phyloP scores from a whole-genome alignment of 176 grass and related monocot genomes.

The Calamus simplicifolius region DNA sequence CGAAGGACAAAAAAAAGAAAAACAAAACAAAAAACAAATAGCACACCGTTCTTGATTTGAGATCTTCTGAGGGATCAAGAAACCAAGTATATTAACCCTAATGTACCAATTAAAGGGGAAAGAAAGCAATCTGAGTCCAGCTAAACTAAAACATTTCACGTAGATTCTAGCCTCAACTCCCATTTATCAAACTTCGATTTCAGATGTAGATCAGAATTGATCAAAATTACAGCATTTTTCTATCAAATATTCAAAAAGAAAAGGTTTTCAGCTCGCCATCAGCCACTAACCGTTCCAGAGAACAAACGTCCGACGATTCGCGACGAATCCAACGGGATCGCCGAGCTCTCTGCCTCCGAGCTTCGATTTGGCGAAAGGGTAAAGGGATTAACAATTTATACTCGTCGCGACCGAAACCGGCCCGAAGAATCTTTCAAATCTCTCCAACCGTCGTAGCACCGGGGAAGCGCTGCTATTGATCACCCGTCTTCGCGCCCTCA shows the following conservation, averaged over 20 bases:
- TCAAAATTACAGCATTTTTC: neutral
- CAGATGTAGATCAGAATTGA: neutral
- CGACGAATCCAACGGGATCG: no score
- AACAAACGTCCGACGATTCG: no score
- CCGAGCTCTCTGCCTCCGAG: no score
- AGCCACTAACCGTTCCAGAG: no score
- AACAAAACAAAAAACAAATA: neutral
- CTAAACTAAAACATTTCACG: neutral
- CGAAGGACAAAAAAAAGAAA: neutral
- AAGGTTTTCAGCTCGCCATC: neutral
- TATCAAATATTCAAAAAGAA: neutral
- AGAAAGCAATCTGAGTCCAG: neutral
- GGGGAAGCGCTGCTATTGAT: no score
- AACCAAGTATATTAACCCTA: neutral
- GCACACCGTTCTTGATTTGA: conserved; percentile 4
- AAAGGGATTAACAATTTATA: no score
- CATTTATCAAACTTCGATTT: neutral
- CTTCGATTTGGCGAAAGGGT: no score
- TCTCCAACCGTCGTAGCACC: no score
- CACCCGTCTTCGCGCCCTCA: no score
- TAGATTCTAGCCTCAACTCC: neutral
- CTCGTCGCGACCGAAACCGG: no score
- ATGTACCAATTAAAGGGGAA: conserved; percentile 5
- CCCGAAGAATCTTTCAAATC: no score
- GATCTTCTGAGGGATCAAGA: neutral